phyloP scores from a whole-genome alignment of 2,329 filamentous ascomycete species.

The Talaromyces verruculosus region DNA sequence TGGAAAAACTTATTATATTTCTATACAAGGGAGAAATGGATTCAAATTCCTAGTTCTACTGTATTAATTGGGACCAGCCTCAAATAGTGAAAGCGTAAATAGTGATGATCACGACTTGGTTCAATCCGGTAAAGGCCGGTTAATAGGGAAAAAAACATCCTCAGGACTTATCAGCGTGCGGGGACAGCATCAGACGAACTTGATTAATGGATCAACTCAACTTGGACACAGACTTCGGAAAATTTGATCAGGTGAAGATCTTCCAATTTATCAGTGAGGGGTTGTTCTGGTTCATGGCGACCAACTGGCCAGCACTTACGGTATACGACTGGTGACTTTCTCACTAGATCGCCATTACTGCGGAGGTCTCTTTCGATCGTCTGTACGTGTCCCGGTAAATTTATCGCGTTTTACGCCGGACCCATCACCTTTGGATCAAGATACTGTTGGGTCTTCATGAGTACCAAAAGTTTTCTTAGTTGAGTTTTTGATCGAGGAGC shows the following conservation, averaged over 20 bases:
- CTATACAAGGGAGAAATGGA: not conserved
- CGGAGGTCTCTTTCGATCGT: not conserved
- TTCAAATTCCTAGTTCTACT: not conserved
- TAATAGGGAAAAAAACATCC: not conserved
- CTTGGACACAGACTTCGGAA: not conserved
- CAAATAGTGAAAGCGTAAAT: not conserved
- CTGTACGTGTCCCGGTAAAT: not conserved
- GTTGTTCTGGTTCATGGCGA: not conserved
- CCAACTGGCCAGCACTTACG: not conserved
- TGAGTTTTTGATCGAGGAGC: not conserved
- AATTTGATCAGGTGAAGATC: not conserved
- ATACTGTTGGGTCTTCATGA: not conserved
- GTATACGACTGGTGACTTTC: not conserved
- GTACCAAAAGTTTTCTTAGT: not conserved
- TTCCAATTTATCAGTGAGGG: not conserved
- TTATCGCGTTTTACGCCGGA: not conserved
- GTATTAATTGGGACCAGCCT: not conserved
- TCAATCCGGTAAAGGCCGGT: constrained; percentile 6
- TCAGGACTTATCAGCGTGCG: not conserved
- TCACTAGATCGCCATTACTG: not conserved
- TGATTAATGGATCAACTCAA: not conserved
- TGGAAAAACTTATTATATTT: not conserved
- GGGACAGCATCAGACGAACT: not conserved
- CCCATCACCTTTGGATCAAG: not conserved
- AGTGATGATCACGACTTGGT: not conserved